A percentile compares a stretch with the other conserved stretches of the same genome.
phyloP scores from a whole-genome alignment of 192 early-diverging fungal species.

The Dimargaris cristalligena region DNA sequence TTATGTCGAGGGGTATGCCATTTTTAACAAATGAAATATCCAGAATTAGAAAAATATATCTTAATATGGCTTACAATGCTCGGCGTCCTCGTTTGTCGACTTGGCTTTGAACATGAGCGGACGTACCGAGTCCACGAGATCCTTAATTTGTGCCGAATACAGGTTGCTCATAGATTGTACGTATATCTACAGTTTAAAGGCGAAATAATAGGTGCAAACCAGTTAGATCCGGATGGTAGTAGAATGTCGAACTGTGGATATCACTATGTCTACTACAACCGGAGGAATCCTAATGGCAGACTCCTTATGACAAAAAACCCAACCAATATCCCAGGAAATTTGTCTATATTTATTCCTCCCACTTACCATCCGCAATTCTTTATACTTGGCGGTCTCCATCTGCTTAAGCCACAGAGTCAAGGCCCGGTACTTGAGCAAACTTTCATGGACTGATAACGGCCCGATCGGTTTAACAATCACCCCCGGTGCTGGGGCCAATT shows the following conservation, averaged over 20 bases:
- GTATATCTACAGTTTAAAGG: no score
- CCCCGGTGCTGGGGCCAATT: slow-evolving; percentile 16
- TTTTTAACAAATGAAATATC: no score
- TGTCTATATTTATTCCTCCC: background rate
- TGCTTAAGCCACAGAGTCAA: slow-evolving; percentile 57
- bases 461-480: slow-evolving; percentile 27
- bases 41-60: no score
- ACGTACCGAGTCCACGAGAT: slow-evolving; percentile 1
- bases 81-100: background rate
- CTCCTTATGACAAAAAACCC: no score
- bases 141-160: slow-evolving; percentile 2
- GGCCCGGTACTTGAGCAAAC: slow-evolving; percentile 44
- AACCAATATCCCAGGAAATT: no score
- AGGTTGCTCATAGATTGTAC: slow-evolving; percentile 1
- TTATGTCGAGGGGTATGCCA: no score
- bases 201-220: no score
- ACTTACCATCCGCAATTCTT: slow-evolving; percentile 40
- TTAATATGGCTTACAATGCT: background rate
- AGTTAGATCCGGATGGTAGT: no score
- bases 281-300: no score
- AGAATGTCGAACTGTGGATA: no score
- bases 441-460: slow-evolving; percentile 44
- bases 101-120: background rate
- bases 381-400: slow-evolving; percentile 47
- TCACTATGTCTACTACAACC: no score